Conservation (phyloP, 805 yeast species). For the Diddensiella transvaalensis region DNA sequence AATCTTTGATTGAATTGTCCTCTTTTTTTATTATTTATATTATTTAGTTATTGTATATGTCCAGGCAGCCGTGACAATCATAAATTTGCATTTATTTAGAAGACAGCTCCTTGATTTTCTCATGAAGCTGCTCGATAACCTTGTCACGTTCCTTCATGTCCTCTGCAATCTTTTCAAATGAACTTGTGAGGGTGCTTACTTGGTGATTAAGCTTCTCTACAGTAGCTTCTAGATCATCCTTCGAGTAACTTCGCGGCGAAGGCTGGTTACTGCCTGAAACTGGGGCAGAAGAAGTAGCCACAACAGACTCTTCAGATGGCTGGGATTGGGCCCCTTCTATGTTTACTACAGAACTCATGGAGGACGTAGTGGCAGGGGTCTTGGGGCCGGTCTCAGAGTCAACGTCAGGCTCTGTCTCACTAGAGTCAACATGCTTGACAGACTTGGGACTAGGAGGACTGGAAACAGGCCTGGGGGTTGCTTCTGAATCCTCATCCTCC, state of each 20-base stretch:
- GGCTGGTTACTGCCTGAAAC: constrained; percentile 2
- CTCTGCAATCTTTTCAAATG: constrained; percentile 11
- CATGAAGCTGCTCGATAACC: too few species aligned
- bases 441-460: constrained; percentile 16
- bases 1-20: background rate
- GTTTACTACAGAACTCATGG: constrained; percentile 15
- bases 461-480: background rate
- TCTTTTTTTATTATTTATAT: constrained; percentile 1
- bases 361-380: constrained; percentile 18
- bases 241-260: background rate
- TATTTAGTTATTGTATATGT: constrained; percentile 2
- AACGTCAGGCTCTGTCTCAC: constrained; percentile 4
- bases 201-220: constrained; percentile 21
- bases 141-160: constrained; percentile 6
- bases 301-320: constrained; percentile 2
- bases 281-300: constrained; percentile 4
- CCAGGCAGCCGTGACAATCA: constrained; percentile 3
- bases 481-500: background rate
- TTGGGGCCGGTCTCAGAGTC: constrained; percentile 6
- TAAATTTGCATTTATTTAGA: too few species aligned
- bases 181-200: constrained; percentile 9
- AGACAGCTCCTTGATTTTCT: too few species aligned
- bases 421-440: constrained; percentile 15
- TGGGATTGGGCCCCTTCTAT: background rate
- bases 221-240: constrained; percentile 6